Evolutionary conservation across 2,329 filamentous ascomycete genomes (phyloP), one percentile per base, ranked within the genome.

Genomic region (Trichoderma gracile): DNA sequence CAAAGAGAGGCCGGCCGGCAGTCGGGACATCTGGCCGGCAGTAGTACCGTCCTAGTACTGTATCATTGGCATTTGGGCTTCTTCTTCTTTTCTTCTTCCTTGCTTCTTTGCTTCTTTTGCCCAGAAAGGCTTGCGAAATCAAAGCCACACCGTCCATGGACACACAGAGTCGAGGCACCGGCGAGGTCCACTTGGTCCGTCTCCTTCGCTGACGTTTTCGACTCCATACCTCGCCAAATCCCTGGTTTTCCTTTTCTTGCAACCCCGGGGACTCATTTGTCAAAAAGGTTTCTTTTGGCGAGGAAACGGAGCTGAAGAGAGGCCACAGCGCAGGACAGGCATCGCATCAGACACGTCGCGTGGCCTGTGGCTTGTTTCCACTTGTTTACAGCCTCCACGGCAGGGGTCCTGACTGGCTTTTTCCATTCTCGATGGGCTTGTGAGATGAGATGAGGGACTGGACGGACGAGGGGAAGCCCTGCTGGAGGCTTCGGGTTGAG

Each of bases 301-400:
- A 2, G 14, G 15, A 53, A 38, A 53, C 8, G 21, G 14, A 43
- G 27, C 43, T 38, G 55, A 40, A 42, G 21, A 40, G 40, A 33
- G 19, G 45, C 33, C 33, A 38, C 21, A 25, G 15, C 30, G 23
- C 38, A 8, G n/a, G 3, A 30, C 23, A 38, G 30, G 8, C 19
- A 59, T 25, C 33, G 33, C 33, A 38, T 38, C 9, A 21, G 46
- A 40, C 30, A 21, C 19, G 46, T 60, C 57, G 57, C 57, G 57
- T 60, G 56, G 56, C 56, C 27, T 27, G 56, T 59, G 57, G 57
- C 50, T 27, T 27, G 23, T 46, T 60, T 60, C 33, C 57, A 33
- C 50, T 38, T 38, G 33, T 38, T 23, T 60, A 42, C 57, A 50
- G 57, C 57, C 57, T 59, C 56, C 23, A 23, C 42, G 43, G 27